Conservation (phyloP, 2,329 filamentous ascomycete species). For the Aureobasidium sp. region DNA sequence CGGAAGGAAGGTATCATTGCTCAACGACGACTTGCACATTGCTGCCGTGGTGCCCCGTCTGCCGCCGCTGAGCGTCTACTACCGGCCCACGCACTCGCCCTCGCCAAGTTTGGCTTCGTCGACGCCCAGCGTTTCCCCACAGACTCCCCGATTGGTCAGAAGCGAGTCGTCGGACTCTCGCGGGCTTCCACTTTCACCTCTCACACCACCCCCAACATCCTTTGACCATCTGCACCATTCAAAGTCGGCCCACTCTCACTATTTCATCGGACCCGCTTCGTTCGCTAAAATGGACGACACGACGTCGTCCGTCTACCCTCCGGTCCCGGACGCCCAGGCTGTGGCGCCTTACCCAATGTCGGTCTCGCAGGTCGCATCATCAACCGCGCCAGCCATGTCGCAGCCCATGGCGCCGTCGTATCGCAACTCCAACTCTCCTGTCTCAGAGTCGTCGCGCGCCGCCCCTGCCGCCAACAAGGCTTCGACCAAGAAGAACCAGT, state of each 20-base stretch:
- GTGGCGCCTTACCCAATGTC: constrained; percentile 29
- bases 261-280: constrained; percentile 16
- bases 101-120: constrained; percentile 39
- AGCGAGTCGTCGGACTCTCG: constrained; percentile 42
- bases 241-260: constrained; percentile 20
- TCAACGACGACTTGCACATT: constrained; percentile 37
- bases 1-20: constrained; percentile 44
- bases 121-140: constrained; percentile 40
- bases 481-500: constrained; percentile 55
- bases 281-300: constrained; percentile 31
- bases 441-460: constrained; percentile 40
- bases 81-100: constrained; percentile 30
- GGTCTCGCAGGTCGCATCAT: constrained; percentile 18
- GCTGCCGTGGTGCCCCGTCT: constrained; percentile 21
- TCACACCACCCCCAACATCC: constrained; percentile 36
- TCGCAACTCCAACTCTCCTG: constrained; percentile 41
- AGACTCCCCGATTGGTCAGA: constrained; percentile 40
- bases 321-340: constrained; percentile 28
- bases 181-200: constrained; percentile 38
- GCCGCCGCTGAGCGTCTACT: constrained; percentile 25
- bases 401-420: constrained; percentile 20
- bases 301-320: constrained; percentile 29
- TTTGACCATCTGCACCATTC: constrained; percentile 24
- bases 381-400: constrained; percentile 4
- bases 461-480: constrained; percentile 38